Evolutionary conservation across 108 stramenopile genomes (phyloP).

Genomic region (Asterionellopsis glacialis): DNA sequence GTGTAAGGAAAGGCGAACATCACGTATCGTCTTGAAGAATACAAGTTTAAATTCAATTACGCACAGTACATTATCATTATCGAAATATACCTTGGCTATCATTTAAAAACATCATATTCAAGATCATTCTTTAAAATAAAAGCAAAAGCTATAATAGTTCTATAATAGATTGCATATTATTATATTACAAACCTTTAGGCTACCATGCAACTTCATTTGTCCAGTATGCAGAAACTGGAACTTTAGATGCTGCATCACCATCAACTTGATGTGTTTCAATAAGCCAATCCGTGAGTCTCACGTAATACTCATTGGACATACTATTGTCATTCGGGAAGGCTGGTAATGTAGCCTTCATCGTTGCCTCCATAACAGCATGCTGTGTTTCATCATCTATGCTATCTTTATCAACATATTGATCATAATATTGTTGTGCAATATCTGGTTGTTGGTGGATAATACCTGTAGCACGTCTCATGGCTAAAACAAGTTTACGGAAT

Average conservation of each 20-base stretch:
- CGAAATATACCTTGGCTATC: too few species aligned
- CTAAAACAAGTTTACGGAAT: conserved; percentile 40
- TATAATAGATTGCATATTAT: background rate
- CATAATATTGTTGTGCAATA: conserved; percentile 29
- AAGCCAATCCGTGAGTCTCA: conserved; percentile 40
- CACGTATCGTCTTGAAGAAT: too few species aligned
- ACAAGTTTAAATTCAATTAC: too few species aligned
- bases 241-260: conserved; percentile 17
- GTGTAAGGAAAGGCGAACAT: too few species aligned
- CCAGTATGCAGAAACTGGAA: conserved; percentile 32
- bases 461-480: conserved; percentile 45
- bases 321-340: conserved; percentile 49
- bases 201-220: conserved; percentile 48
- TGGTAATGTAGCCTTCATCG: conserved; percentile 39
- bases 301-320: conserved; percentile 44
- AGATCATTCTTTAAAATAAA: too few species aligned
- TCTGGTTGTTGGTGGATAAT: conserved; percentile 41
- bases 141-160: too few species aligned
- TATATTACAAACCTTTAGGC: background rate
- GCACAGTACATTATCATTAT: too few species aligned
- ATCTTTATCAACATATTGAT: conserved; percentile 3
- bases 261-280: conserved; percentile 41
- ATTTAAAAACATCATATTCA: too few species aligned
- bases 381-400: too few species aligned
- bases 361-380: conserved; percentile 28